Evolutionary conservation across 1,284 basidiomycete species (phyloP), one percentile per base, ranked within the genome.

Genomic region (Apiotrichum brassicae): DNA sequence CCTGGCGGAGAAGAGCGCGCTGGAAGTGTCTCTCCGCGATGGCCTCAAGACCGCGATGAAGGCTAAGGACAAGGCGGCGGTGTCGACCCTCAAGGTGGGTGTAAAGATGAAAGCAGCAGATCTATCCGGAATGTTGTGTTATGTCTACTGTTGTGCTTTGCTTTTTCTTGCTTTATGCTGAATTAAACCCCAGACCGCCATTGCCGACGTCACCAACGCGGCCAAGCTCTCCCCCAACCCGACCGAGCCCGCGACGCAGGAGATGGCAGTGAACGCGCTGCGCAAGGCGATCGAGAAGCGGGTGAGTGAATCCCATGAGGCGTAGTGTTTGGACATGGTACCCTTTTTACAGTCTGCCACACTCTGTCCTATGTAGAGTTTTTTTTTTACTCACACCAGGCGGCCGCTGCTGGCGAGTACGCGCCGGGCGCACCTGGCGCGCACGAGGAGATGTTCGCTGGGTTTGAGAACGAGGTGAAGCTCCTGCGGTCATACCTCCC

Each of bases 21-120:
- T 68, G 18, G 68, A 68, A 45, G 11, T 43, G 8, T 43, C 48
- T 6, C 60, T 71, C 8, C 60, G 70, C 51, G 61, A 68, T 56
- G 65, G 64, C 3, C 57, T 71, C 51, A 71, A 71, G 56, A 46
- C 60, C n/a, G 67, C 70, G n/a, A 71, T 71, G 70, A 71, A 71
- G 52, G 50, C 63, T 13, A 62, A 60, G 36, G 64, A 71, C 56
- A 61, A 56, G 46, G 60, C 64, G 16, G 59, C 65, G 16, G 56
- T 63, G 6, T 53, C 59, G 2, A 59, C 56, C 23, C 45, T 70
- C 47, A 71, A 71, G 60, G 68, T 67, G 42, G 38, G 59, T 46
- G 9, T n/a, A n/a, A n/a, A n/a, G n/a, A n/a, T n/a, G n/a, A n/a
- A n/a, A n/a, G n/a, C n/a, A n/a, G n/a, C n/a, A n/a, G n/a, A n/a